These are phyloP conservation scores for Hepatocystis sp. DNA, from an alignment of 169 alveolate genomes.

Conservation along the genomic window DNA sequence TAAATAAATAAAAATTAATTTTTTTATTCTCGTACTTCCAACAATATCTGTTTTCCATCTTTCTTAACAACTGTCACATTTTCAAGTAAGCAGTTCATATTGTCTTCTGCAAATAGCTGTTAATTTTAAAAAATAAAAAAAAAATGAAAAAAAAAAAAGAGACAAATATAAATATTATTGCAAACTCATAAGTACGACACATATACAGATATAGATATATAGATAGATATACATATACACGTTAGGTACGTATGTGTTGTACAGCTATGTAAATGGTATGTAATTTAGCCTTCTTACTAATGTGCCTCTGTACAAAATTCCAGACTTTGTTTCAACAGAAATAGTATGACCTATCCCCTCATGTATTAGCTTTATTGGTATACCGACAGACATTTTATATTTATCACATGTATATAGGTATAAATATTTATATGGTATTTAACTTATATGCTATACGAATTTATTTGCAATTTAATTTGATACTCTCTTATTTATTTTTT, in stretches of 20 bases:
- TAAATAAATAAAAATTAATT: not conserved
- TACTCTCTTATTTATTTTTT: too few species aligned
- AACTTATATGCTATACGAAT: too few species aligned
- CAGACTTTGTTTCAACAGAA: slow-evolving; percentile 97
- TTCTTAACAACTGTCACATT: slow-evolving; percentile 96
- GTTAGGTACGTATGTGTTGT: too few species aligned
- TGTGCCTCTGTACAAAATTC: slow-evolving; percentile 96
- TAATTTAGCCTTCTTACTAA: too few species aligned
- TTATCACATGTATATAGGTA: not conserved
- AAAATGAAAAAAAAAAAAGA: not conserved
- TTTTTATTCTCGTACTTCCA: slow-evolving; percentile 85
- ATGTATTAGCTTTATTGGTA: slow-evolving; percentile 97
- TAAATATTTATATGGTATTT: slow-evolving; percentile 2
- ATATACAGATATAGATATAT: too few species aligned
- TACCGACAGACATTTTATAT: slow-evolving; percentile 93
- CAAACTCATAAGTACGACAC: too few species aligned
- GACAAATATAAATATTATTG: not conserved
- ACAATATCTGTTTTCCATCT: slow-evolving; percentile 95
- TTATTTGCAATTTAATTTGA: too few species aligned
- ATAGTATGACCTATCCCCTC: slow-evolving; percentile 99
- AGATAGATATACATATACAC: too few species aligned
- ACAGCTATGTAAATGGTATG: too few species aligned
- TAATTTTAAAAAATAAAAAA: too few species aligned
- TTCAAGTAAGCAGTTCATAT: slow-evolving; percentile 98
- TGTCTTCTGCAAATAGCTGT: slow-evolving; percentile 93